Percentiles rank a stretch among this genome's conserved stretches.
Conservation (phyloP, 495 filamentous ascomycete species). For the Pyrenula aspistea region DNA sequence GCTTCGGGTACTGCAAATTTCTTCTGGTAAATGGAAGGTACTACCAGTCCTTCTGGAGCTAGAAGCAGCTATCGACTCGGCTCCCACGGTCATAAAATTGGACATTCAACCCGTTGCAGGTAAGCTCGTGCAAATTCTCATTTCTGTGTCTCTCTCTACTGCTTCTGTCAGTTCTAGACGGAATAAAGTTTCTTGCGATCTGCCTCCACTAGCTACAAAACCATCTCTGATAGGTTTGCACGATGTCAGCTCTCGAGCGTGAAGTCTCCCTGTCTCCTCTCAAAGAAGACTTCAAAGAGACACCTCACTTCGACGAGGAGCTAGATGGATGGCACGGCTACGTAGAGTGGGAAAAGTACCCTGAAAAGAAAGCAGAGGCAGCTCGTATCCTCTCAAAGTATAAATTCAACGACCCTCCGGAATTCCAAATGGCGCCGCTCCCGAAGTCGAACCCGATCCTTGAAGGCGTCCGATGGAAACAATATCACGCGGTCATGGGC, state of each 20-base stretch:
- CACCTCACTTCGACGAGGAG: neutral
- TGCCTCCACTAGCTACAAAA: no score
- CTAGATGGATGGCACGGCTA: neutral
- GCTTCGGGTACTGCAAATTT: no score
- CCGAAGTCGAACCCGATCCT: slow-evolving; percentile 46
- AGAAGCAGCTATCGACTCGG: no score
- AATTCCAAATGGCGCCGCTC: slow-evolving; percentile 42
- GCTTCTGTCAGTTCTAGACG: no score
- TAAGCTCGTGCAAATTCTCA: no score
- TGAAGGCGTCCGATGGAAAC: slow-evolving; percentile 44
- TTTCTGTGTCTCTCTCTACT: no score
- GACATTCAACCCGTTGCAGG: no score
- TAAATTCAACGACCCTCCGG: slow-evolving; percentile 38
- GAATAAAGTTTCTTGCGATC: no score
- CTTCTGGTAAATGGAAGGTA: no score
- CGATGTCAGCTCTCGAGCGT: neutral
- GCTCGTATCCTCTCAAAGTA: slow-evolving; percentile 32
- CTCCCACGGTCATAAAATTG: no score
- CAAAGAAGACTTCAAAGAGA: neutral
- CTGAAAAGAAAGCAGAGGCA: slow-evolving; percentile 41
- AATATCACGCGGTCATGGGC: slow-evolving; percentile 44
- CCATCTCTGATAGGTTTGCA: no score
- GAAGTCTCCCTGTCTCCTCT: neutral
- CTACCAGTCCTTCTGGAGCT: no score
- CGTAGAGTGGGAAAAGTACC: slow-evolving; percentile 53